Evolutionary conservation across 2,329 filamentous ascomycete species (phyloP).

Genomic region (Aspergillus fumigatus): DNA sequence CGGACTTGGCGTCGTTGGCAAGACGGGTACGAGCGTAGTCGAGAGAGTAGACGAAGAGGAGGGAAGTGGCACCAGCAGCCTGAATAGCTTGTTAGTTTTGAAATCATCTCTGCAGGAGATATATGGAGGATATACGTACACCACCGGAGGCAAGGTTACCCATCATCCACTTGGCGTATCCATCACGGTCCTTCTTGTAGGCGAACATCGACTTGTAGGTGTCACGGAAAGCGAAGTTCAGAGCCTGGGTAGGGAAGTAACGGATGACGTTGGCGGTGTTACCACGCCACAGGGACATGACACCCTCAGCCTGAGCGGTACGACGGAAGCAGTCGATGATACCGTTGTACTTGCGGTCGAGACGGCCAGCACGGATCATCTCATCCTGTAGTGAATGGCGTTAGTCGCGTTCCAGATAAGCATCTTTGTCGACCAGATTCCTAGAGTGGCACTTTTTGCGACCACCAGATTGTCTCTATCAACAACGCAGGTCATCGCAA

Average conservation of each 20-base stretch:
- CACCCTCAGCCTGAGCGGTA: conserved; percentile 85
- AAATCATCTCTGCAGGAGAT: conserved; percentile 5
- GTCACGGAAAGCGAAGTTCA: conserved; percentile 99
- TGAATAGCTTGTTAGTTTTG: conserved; percentile 29
- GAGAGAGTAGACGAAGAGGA: conserved; percentile 99
- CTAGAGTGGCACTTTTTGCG: conserved; percentile 8
- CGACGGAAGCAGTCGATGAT: conserved; percentile 94
- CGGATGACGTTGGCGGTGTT: conserved; percentile 99
- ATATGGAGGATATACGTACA: conserved; percentile 59
- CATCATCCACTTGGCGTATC: conserved; percentile 97
- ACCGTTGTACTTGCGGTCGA: conserved; percentile 93
- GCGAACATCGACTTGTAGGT: conserved; percentile 99
- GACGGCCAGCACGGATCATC: conserved; percentile 98
- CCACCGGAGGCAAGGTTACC: conserved; percentile 99
- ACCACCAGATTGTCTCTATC: not conserved
- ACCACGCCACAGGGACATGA: conserved; percentile 95
- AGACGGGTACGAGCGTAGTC: conserved; percentile 99
- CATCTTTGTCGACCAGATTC: not conserved
- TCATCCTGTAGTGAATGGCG: conserved; percentile 68
- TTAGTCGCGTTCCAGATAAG: not conserved
- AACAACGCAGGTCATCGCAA: not conserved
- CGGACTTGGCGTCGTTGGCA: conserved; percentile 99
- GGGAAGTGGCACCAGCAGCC: conserved; percentile 98
- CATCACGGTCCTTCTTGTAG: conserved; percentile 99
- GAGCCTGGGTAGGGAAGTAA: conserved; percentile 99